These are phyloP conservation scores for Pezicula neosporulosa DNA, from an alignment of 2,329 filamentous ascomycete genomes.

Conservation along the genomic window DNA sequence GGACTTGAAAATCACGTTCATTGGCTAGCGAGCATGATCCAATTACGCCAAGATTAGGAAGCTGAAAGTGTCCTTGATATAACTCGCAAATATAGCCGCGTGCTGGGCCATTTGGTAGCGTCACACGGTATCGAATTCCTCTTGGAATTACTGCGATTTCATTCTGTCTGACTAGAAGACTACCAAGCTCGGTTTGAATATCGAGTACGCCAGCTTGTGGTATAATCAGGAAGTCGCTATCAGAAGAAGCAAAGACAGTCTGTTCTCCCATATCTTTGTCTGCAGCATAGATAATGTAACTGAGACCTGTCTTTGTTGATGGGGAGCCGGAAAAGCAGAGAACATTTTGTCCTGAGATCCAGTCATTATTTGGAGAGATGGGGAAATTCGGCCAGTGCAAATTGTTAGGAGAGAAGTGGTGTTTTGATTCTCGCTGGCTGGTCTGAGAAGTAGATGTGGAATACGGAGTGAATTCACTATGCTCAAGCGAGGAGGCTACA, in stretches of 20 bases:
- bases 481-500: conserved; percentile 61
- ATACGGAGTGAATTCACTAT: conserved; percentile 48
- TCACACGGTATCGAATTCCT: conserved; percentile 58
- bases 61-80: conserved; percentile 58
- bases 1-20: conserved; percentile 59
- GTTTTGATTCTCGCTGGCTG: conserved; percentile 32
- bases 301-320: conserved; percentile 58
- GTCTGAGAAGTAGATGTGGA: conserved; percentile 24
- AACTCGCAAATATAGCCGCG: conserved; percentile 63
- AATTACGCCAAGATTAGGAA: conserved; percentile 62
- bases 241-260: conserved; percentile 64
- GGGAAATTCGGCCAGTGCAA: conserved; percentile 54
- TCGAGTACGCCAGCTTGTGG: conserved; percentile 53
- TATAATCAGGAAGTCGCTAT: conserved; percentile 62
- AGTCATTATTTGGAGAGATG: conserved; percentile 48
- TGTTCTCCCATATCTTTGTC: conserved; percentile 60
- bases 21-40: conserved; percentile 62
- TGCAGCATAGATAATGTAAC: conserved; percentile 61
- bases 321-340: conserved; percentile 63
- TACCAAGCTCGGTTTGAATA: conserved; percentile 58
- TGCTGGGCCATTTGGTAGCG: conserved; percentile 52
- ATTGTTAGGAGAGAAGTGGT: conserved; percentile 64
- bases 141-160: conserved; percentile 62
- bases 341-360: conserved; percentile 46
- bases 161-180: conserved; percentile 55